Evolutionary conservation across 371 early-diverging fungal species (phyloP), one percentile per base, ranked within the genome.

Genomic region (Mucor lusitanicus): DNA sequence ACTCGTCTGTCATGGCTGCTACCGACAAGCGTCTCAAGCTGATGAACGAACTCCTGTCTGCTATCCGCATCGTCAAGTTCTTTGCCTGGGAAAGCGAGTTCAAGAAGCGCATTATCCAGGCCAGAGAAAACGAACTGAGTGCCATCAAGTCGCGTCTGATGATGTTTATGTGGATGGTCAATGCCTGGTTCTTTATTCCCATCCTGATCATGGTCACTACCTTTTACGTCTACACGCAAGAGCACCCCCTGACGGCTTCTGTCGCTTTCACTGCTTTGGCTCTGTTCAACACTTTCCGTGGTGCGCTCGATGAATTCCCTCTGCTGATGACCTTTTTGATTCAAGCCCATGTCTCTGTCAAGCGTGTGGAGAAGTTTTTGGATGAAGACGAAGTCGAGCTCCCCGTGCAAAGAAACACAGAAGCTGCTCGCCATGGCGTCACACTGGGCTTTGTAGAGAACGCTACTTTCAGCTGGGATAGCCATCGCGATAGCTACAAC

Each of bases 1-100:
- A 91, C 63, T 68, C 76, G 30, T 61, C 68, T 3, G 80, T 87
- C 50, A 87, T 85, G 86, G 68, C 79, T 8, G 80, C 87, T 44
- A 88, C 88, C 40, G 93, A 92, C 44, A 84, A 82, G 25, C 86
- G 88, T 25, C 72, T 92, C 64, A 85, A 87, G 7, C 73, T 85
- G 62, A 80, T 92, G 64, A 91, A 87, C 23, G 93, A 92, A 61
- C 77, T 92, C 64, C 71, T 92, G 59, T 74, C 81, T 40, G 93
- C 91, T 11, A 92, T 93, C 53, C 88, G 91, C 40, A 89, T 92
- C 17, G 87, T 93, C 69, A 93, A 93, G 71, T 87, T 93, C 69
- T 93, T 92, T 82, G 94, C 90, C 19, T 93, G 94, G 94, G 91
- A 93, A 76, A 74, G 83, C 56, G 83, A 89, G 64, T 92, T 93